Evolutionary conservation across 345 rosid species (phyloP).

Genomic region (Eucalyptus tenuipes): DNA sequence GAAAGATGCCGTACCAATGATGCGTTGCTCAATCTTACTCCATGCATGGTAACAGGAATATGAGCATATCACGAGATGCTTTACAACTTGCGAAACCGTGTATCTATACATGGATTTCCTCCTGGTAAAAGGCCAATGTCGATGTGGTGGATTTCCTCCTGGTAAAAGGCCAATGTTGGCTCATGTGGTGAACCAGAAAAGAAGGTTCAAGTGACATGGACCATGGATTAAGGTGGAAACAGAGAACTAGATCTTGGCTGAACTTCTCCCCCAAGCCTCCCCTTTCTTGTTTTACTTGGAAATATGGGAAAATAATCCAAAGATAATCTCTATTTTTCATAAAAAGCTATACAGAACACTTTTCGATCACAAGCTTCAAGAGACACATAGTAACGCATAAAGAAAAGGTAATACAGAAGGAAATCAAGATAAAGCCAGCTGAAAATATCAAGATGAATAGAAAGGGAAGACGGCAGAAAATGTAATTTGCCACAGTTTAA

Average conservation of each 20-base stretch:
- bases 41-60: not conserved
- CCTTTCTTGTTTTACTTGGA: not conserved
- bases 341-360: not conserved
- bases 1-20: not conserved
- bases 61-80: not conserved
- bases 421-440: not conserved
- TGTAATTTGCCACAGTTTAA: not conserved
- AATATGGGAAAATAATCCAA: not conserved
- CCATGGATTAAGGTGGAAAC: not conserved
- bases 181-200: not conserved
- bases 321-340: not conserved
- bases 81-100: not conserved
- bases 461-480: not conserved
- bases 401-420: not conserved
- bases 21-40: not conserved
- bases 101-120: not conserved
- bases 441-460: not conserved
- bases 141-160: not conserved
- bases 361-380: not conserved
- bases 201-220: not conserved
- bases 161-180: not conserved
- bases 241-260: slow-evolving; percentile 7
- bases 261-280: not conserved
- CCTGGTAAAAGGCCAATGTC: not conserved
- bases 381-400: not conserved